These are phyloP conservation scores for Microstroma glucosiphilum DNA, from an alignment of 1,284 basidiomycete species.

Conservation along the genomic window DNA sequence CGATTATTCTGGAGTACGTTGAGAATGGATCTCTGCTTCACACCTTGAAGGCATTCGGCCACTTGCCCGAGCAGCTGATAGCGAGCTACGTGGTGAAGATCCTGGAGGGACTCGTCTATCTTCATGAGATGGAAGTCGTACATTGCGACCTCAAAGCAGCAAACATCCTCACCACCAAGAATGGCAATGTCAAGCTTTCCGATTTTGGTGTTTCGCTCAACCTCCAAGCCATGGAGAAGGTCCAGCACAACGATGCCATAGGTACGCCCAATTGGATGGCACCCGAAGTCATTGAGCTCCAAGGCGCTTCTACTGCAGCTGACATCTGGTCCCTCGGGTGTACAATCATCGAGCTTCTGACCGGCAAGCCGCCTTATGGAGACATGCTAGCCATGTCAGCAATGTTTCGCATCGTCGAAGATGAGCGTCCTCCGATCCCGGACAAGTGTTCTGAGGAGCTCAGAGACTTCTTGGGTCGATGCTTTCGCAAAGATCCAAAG, in stretches of 20 bases:
- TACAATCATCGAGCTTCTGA: slow-evolving; percentile 85
- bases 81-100: slow-evolving; percentile 88
- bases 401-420: slow-evolving; percentile 93
- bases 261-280: slow-evolving; percentile 99
- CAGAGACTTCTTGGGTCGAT: slow-evolving; percentile 69
- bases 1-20: slow-evolving; percentile 88
- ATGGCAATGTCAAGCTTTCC: slow-evolving; percentile 56
- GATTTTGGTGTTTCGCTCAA: slow-evolving; percentile 57
- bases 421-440: slow-evolving; percentile 77
- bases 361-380: slow-evolving; percentile 81
- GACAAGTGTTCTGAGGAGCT: slow-evolving; percentile 68
- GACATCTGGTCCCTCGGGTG: slow-evolving; percentile 88
- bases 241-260: slow-evolving; percentile 60
- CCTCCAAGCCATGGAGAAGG: slow-evolving; percentile 57
- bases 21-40: slow-evolving; percentile 89
- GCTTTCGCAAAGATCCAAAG: slow-evolving; percentile 80
- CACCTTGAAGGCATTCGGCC: slow-evolving; percentile 82
- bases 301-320: slow-evolving; percentile 57
- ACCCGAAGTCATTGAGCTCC: slow-evolving; percentile 78
- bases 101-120: slow-evolving; percentile 80
- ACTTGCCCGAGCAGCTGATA: slow-evolving; percentile 79
- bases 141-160: slow-evolving; percentile 59
- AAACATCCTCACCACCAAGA: slow-evolving; percentile 59
- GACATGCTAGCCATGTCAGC: slow-evolving; percentile 55
- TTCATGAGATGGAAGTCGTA: slow-evolving; percentile 63